Evolutionary conservation across 177 flowering plant species (phyloP).

Genomic region (Vitis hybrid): DNA sequence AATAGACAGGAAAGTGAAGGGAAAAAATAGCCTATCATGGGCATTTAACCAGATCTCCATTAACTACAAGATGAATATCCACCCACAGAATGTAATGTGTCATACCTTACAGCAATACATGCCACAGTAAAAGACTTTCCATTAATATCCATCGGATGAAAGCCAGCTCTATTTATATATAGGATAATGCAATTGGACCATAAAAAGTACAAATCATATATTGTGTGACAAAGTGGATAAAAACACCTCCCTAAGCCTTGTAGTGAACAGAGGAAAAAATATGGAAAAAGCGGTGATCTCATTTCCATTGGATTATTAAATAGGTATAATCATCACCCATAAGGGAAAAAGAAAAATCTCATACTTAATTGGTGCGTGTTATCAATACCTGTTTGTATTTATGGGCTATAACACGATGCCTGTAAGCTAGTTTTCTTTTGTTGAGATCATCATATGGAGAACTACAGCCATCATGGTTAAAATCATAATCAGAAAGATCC

Average conservation of each 20-base stretch:
- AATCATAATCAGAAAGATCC: constrained; percentile 80
- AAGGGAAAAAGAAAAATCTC: neutral
- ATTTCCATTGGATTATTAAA: neutral
- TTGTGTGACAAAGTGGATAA: too few species aligned
- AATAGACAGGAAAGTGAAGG: too few species aligned
- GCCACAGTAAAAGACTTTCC: too few species aligned
- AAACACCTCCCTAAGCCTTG: too few species aligned
- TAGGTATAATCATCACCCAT: neutral
- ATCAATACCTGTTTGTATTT: constrained; percentile 70
- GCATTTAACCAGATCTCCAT: too few species aligned
- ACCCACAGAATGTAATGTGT: neutral
- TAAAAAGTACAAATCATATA: too few species aligned
- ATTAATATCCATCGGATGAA: too few species aligned
- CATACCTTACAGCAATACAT: neutral
- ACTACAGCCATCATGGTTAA: constrained; percentile 58
- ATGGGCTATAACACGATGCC: constrained; percentile 64
- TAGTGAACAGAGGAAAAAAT: too few species aligned
- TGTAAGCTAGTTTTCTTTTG: constrained; percentile 78
- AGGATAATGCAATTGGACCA: too few species aligned
- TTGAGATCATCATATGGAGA: constrained; percentile 57
- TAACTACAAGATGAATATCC: neutral
- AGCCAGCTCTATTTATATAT: too few species aligned
- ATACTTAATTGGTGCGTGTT: constrained; percentile 2
- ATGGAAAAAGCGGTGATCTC: neutral
- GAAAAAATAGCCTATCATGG: too few species aligned